Conservation (phyloP, 495 filamentous ascomycete genomes). For the Penicillium manginii region DNA sequence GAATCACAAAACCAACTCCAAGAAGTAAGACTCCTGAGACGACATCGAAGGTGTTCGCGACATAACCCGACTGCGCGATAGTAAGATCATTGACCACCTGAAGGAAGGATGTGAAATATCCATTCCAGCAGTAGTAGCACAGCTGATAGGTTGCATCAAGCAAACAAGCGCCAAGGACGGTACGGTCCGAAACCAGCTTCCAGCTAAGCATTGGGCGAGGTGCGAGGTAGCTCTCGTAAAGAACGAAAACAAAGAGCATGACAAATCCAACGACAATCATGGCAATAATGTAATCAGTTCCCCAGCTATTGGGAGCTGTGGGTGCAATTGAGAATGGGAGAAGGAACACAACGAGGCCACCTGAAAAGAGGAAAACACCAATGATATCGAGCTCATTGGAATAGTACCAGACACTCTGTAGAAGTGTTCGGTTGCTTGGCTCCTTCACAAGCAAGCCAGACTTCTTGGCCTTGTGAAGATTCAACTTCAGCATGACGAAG, state of each 20-base stretch:
- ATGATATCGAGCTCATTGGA: constrained; percentile 57
- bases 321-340: constrained; percentile 58
- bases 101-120: constrained; percentile 69
- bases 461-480: constrained; percentile 57
- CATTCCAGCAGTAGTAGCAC: constrained; percentile 39
- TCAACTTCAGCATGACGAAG: constrained; percentile 46
- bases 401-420: constrained; percentile 51
- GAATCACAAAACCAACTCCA: constrained; percentile 54
- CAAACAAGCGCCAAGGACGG: constrained; percentile 62
- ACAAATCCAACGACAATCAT: constrained; percentile 59
- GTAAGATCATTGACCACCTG: constrained; percentile 68
- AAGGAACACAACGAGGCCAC: constrained; percentile 61
- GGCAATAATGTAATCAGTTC: constrained; percentile 51
- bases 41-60: constrained; percentile 53
- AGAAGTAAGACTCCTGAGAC: constrained; percentile 50
- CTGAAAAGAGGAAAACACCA: constrained; percentile 59
- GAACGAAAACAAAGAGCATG: constrained; percentile 54
- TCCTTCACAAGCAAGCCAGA: constrained; percentile 32
- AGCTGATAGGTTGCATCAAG: constrained; percentile 60
- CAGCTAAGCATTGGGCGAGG: constrained; percentile 57
- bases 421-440: constrained; percentile 40
- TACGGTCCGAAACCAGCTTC: constrained; percentile 59
- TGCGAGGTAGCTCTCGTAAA: constrained; percentile 59
- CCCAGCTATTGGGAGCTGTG: constrained; percentile 47
- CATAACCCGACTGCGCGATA: constrained; percentile 58